Conservation (phyloP, 75 land plant species). For the Adiantum capillusveneris region DNA sequence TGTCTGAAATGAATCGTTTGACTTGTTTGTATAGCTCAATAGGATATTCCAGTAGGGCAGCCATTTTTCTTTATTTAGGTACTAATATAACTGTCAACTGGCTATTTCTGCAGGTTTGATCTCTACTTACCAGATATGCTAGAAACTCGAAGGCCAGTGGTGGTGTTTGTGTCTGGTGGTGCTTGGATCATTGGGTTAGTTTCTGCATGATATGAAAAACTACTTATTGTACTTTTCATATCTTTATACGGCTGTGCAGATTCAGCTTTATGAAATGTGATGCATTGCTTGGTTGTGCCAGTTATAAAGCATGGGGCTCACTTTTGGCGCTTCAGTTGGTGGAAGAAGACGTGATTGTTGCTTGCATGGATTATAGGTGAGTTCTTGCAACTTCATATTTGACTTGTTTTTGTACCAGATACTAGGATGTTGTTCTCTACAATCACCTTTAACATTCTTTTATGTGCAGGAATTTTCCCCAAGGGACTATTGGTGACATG, state of each 20-base stretch:
- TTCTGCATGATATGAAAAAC: no score
- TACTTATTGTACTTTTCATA: no score
- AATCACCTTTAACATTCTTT: neutral
- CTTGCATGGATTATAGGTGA: conserved; percentile 96
- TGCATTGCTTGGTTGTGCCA: conserved; percentile 9
- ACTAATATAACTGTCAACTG: no score
- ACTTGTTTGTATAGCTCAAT: no score
- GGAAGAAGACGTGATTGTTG: conserved; percentile 78
- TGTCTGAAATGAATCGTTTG: no score
- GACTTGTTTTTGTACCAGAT: neutral
- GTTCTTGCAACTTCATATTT: neutral
- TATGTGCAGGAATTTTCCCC: conserved; percentile 84
- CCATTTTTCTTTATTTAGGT: no score
- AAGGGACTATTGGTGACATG: conserved; percentile 92
- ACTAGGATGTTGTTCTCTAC: neutral
- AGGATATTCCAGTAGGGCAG: no score
- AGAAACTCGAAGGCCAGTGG: conserved; percentile 66
- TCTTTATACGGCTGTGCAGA: no score
- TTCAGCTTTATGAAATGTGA: neutral
- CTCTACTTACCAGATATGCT: conserved; percentile 60
- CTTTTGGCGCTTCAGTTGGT: conserved; percentile 74
- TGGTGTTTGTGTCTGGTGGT: conserved; percentile 91
- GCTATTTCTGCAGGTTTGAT: conserved; percentile 54
- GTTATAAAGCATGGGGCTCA: conserved; percentile 97
- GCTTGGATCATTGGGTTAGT: conserved; percentile 98